Percentiles rank a stretch among this genome's conserved stretches.
Conservation (phyloP, 345 rosid genomes). For the Durio zibethinus region DNA sequence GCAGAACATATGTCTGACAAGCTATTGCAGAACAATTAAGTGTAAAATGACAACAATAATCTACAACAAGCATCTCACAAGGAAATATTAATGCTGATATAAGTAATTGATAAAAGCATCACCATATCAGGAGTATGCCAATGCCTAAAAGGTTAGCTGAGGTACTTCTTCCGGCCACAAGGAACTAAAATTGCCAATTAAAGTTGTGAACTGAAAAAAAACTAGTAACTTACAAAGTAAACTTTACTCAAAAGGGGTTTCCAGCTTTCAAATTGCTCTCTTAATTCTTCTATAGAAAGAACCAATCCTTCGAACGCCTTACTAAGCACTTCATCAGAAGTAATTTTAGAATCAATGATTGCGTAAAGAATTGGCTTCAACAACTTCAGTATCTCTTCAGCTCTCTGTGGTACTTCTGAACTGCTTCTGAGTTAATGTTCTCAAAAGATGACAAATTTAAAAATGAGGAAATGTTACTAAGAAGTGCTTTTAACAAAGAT, state of each 20-base stretch:
- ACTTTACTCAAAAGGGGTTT: constrained; percentile 77
- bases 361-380: constrained; percentile 71
- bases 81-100: not conserved
- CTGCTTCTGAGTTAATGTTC: constrained; percentile 56
- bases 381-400: constrained; percentile 74
- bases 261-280: constrained; percentile 65
- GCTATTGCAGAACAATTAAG: not conserved
- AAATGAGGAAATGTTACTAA: constrained; percentile 61
- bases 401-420: constrained; percentile 58
- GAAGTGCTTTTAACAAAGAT: constrained; percentile 62
- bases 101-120: not conserved
- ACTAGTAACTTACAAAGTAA: constrained; percentile 62
- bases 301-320: constrained; percentile 58
- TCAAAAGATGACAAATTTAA: constrained; percentile 55
- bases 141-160: not conserved
- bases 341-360: constrained; percentile 50
- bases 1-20: not conserved
- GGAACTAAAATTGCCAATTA: constrained; percentile 3
- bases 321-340: constrained; percentile 53
- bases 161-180: not conserved
- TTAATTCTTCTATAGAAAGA: constrained; percentile 64
- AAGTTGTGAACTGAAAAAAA: constrained; percentile 12
- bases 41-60: not conserved
- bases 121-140: not conserved
- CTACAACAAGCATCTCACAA: not conserved